These are phyloP conservation scores for Aquilaria yunnanensis DNA, from an alignment of 345 rosid genomes.

Conservation along the genomic window DNA sequence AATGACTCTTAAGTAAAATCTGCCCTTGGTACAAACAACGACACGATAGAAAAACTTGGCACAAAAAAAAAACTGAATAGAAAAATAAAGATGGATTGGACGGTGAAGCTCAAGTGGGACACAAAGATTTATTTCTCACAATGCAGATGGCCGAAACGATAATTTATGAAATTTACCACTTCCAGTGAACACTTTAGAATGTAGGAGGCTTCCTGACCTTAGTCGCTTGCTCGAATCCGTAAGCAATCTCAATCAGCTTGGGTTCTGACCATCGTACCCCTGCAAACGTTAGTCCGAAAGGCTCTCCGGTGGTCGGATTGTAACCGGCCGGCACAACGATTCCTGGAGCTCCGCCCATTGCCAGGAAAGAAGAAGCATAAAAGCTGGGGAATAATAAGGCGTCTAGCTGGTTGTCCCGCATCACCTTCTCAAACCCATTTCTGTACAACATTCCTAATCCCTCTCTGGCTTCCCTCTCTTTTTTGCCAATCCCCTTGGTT, in stretches of 20 bases:
- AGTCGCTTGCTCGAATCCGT: conserved; percentile 29
- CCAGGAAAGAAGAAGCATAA: conserved; percentile 13
- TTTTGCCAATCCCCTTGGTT: conserved; percentile 21
- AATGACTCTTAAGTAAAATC: no score
- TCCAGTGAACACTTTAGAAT: not conserved
- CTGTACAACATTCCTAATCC: conserved; percentile 4
- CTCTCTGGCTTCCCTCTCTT: conserved; percentile 16
- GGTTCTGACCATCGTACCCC: conserved; percentile 34
- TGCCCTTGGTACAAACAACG: no score
- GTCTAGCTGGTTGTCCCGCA: conserved; percentile 26
- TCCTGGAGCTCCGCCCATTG: conserved; percentile 35
- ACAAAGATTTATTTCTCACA: no score
- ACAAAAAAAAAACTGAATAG: no score
- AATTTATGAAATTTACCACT: no score
- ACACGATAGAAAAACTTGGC: no score
- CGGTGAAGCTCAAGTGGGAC: no score
- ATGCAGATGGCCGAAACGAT: no score
- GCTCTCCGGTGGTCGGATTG: conserved; percentile 13
- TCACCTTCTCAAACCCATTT: conserved; percentile 27
- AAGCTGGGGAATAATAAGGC: conserved; percentile 18
- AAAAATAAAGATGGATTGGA: no score
- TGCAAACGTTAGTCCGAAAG: conserved; percentile 34
- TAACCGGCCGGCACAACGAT: conserved; percentile 38
- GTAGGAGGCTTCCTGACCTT: conserved; percentile 25
- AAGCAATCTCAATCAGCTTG: conserved; percentile 37